phyloP scores from a whole-genome alignment of 192 early-diverging fungal genomes.

The Gryganskiella cystojenkinii region DNA sequence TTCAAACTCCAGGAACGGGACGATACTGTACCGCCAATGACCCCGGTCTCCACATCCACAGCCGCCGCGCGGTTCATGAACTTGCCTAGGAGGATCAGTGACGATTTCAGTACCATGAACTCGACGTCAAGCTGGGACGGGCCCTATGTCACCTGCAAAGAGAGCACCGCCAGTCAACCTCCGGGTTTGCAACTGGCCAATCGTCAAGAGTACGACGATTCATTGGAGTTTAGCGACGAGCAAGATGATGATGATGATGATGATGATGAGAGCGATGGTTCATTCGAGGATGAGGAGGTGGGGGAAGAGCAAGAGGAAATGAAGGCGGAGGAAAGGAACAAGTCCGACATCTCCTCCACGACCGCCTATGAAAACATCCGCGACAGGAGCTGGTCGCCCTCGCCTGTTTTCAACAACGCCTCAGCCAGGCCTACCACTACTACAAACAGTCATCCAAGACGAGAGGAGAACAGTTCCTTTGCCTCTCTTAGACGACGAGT shows the following conservation, averaged over 20 bases:
- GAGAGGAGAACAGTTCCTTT: too few relatives aligned
- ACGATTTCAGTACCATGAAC: neutral
- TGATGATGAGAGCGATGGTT: neutral
- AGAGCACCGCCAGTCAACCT: too few relatives aligned
- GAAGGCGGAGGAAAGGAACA: neutral
- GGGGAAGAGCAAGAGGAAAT: slow-evolving; percentile 2
- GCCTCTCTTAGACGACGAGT: neutral
- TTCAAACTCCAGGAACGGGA: too few relatives aligned
- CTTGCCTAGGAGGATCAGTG: neutral
- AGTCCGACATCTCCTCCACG: too few relatives aligned
- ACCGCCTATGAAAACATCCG: too few relatives aligned
- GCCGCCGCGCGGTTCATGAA: neutral
- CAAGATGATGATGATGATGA: slow-evolving; percentile 4
- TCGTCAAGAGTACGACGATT: slow-evolving; percentile 18
- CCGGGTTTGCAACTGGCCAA: slow-evolving; percentile 13
- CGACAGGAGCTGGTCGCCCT: too few relatives aligned
- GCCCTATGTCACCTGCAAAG: neutral
- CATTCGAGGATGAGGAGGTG: slow-evolving; percentile 1
- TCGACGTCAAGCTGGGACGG: neutral
- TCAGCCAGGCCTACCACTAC: too few relatives aligned
- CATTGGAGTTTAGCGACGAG: slow-evolving; percentile 23
- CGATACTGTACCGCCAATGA: too few relatives aligned
- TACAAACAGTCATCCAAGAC: too few relatives aligned
- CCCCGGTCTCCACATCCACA: neutral
- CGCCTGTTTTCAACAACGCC: too few relatives aligned